Conservation (phyloP, 2,329 filamentous ascomycete species). For the Fusarium marasasianum region DNA sequence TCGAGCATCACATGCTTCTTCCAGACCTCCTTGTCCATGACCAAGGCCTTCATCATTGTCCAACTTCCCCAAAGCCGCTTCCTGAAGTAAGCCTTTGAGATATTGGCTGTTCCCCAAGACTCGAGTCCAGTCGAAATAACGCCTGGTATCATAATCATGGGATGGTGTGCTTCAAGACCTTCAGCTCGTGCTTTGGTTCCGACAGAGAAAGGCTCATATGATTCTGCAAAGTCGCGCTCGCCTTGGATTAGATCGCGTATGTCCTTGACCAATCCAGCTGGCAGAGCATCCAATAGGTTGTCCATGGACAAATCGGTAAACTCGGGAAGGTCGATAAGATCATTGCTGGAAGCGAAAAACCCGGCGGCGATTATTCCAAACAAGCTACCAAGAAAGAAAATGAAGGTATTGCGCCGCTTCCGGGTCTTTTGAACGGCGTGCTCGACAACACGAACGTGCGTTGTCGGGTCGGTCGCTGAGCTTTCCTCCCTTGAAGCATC, state of each 20-base stretch:
- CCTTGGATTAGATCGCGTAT: conserved; percentile 86
- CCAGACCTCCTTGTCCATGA: conserved; percentile 93
- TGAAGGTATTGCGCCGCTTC: conserved; percentile 81
- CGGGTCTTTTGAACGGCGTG: conserved; percentile 59
- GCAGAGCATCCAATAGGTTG: conserved; percentile 85
- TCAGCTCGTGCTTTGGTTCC: conserved; percentile 84
- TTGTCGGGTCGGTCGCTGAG: conserved; percentile 37
- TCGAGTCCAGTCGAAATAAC: conserved; percentile 98
- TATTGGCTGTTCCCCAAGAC: conserved; percentile 91
- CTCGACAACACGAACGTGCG: conserved; percentile 56
- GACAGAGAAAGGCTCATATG: conserved; percentile 93
- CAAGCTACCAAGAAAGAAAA: conserved; percentile 89
- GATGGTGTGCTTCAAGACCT: conserved; percentile 83
- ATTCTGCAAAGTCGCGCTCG: conserved; percentile 82
- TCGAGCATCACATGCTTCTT: conserved; percentile 98
- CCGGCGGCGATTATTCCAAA: conserved; percentile 89
- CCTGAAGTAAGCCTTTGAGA: conserved; percentile 89
- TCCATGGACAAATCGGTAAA: conserved; percentile 82
- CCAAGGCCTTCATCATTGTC: conserved; percentile 97
- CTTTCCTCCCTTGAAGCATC: conserved; percentile 42
- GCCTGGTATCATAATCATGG: conserved; percentile 96
- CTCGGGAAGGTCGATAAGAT: conserved; percentile 83
- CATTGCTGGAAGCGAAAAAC: conserved; percentile 89
- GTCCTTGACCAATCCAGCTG: conserved; percentile 85
- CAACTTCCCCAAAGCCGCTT: conserved; percentile 97